Percentiles rank a stretch among this genome's conserved stretches.
phyloP scores from a whole-genome alignment of 1,284 basidiomycete genomes.

The Ceratobasidium sp. region DNA sequence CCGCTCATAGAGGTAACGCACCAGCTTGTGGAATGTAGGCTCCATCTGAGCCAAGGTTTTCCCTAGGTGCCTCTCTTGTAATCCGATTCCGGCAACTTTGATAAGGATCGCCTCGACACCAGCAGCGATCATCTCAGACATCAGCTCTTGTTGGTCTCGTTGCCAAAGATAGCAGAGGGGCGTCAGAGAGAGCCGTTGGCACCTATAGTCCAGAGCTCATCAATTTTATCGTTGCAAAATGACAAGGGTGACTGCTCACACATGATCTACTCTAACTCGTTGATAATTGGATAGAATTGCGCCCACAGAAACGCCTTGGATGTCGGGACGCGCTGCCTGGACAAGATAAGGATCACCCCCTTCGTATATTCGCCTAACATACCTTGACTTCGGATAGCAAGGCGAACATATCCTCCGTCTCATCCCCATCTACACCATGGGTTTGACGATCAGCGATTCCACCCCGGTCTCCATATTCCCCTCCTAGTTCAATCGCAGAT shows the following conservation, averaged over 20 bases:
- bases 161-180: slow-evolving; percentile 95
- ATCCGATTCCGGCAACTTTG: slow-evolving; percentile 95
- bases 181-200: slow-evolving; percentile 79
- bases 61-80: slow-evolving; percentile 80
- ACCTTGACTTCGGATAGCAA: slow-evolving; percentile 84
- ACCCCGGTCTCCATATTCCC: slow-evolving; percentile 80
- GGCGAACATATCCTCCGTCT: slow-evolving; percentile 93
- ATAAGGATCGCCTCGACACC: slow-evolving; percentile 87
- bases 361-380: slow-evolving; percentile 38
- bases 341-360: slow-evolving; percentile 13
- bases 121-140: slow-evolving; percentile 84
- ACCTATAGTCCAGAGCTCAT: slow-evolving; percentile 55
- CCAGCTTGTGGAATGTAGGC: slow-evolving; percentile 72
- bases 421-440: slow-evolving; percentile 75
- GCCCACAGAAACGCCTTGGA: slow-evolving; percentile 90
- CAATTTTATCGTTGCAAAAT: neutral
- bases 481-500: slow-evolving; percentile 77
- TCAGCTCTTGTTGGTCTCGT: slow-evolving; percentile 80
- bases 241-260: slow-evolving; percentile 58
- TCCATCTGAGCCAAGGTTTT: slow-evolving; percentile 79
- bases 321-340: slow-evolving; percentile 79
- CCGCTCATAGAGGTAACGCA: slow-evolving; percentile 21
- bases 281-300: slow-evolving; percentile 99
- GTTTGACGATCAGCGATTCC: slow-evolving; percentile 45
- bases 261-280: slow-evolving; percentile 95